A percentile compares a stretch with the other conserved stretches of the same genome.
Evolutionary conservation across 768 basidiomycete genomes (phyloP).

Genomic region (Collybia mongolica): DNA sequence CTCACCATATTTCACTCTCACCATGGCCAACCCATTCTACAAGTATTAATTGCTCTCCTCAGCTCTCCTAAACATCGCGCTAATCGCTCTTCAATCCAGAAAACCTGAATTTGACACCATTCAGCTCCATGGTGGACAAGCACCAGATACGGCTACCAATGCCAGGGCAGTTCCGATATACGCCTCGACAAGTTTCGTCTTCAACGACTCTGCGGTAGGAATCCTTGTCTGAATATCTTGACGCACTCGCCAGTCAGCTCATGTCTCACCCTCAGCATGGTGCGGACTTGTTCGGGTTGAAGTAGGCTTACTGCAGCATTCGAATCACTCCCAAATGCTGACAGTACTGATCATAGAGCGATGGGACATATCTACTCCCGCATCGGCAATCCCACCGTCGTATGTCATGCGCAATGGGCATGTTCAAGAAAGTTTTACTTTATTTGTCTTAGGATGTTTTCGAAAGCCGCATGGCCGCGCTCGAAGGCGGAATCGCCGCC

Average conservation of each 20-base stretch:
- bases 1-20: background rate
- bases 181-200: constrained; percentile 68
- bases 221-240: background rate
- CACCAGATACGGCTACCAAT: constrained; percentile 60
- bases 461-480: constrained; percentile 73
- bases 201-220: constrained; percentile 65
- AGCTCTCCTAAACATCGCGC: background rate
- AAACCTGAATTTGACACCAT: constrained; percentile 78
- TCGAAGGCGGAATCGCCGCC: constrained; percentile 80
- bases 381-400: constrained; percentile 67
- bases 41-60: constrained; percentile 21
- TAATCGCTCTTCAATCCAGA: constrained; percentile 20
- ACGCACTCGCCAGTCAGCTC: background rate
- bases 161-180: constrained; percentile 82
- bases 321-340: background rate
- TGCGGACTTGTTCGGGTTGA: constrained; percentile 68
- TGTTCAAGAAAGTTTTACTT: background rate
- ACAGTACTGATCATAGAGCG: constrained; percentile 29
- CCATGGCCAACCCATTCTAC: constrained; percentile 36
- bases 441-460: constrained; percentile 60
- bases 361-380: constrained; percentile 66
- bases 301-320: constrained; percentile 24
- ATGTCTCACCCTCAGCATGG: constrained; percentile 47
- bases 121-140: constrained; percentile 77
- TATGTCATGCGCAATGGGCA: constrained; percentile 24